Evolutionary conservation across 2,329 filamentous ascomycete genomes (phyloP).

Genomic region (Trichoderma koningiopsis): DNA sequence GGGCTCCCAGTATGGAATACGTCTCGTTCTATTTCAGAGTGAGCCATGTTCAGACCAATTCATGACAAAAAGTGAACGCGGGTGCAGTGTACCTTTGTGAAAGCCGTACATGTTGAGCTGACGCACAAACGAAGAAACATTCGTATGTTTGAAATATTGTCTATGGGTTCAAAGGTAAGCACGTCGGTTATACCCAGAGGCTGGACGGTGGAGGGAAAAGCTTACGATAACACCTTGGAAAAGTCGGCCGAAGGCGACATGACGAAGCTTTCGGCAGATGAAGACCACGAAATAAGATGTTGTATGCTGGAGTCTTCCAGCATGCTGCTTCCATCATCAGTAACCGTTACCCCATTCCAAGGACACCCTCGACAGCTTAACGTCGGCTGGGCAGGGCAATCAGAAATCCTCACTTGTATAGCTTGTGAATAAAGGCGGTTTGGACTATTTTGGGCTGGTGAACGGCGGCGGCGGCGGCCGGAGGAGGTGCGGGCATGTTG

Average conservation of each 20-base stretch:
- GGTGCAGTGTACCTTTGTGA: conserved; percentile 77
- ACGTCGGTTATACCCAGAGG: background rate
- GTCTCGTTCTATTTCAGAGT: conserved; percentile 73
- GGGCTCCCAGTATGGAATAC: conserved; percentile 95
- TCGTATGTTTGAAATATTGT: conserved; percentile 99
- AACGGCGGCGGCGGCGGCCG: conserved; percentile 69
- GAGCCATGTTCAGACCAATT: background rate
- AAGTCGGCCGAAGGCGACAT: conserved; percentile 98
- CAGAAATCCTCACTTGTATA: conserved; percentile 77
- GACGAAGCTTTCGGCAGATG: conserved; percentile 92
- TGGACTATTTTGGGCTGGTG: conserved; percentile 97
- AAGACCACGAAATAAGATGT: conserved; percentile 96
- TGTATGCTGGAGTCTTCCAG: conserved; percentile 94
- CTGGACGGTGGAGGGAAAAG: conserved; percentile 33
- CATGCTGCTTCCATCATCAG: conserved; percentile 49
- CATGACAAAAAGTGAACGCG: background rate
- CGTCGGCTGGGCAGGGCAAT: background rate
- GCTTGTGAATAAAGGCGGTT: conserved; percentile 97
- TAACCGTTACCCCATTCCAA: background rate
- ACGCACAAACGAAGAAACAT: conserved; percentile 96
- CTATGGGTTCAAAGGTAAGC: conserved; percentile 49
- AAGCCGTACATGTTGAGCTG: conserved; percentile 99
- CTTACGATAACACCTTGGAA: conserved; percentile 95
- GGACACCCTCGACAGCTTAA: background rate
- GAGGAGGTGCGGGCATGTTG: conserved; percentile 54